Evolutionary conservation across 2,329 filamentous ascomycete species (phyloP).

Genomic region (Fusarium mexicanum): DNA sequence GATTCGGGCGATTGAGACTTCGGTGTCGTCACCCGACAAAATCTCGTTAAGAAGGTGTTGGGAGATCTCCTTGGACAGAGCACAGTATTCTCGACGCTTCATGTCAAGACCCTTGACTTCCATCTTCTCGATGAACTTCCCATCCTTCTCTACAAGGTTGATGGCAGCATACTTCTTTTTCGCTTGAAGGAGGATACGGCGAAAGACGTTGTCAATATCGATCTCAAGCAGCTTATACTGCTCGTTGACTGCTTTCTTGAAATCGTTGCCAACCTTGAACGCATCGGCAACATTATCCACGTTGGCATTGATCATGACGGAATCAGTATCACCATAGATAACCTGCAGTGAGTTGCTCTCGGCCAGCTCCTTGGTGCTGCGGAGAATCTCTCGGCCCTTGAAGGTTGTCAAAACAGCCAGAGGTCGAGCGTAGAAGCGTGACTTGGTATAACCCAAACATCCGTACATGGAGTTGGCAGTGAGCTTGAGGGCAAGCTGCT

Average conservation of each 20-base stretch:
- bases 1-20: slow-evolving; percentile 86
- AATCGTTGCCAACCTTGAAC: slow-evolving; percentile 89
- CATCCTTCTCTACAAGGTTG: slow-evolving; percentile 88
- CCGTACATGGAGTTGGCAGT: slow-evolving; percentile 99
- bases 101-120: slow-evolving; percentile 99
- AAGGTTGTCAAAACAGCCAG: slow-evolving; percentile 95
- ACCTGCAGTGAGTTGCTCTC: slow-evolving; percentile 92
- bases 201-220: slow-evolving; percentile 97
- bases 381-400: slow-evolving; percentile 96
- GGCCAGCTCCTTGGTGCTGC: slow-evolving; percentile 94
- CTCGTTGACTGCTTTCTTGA: slow-evolving; percentile 95
- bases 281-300: slow-evolving; percentile 93
- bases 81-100: slow-evolving; percentile 96
- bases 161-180: slow-evolving; percentile 99
- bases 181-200: slow-evolving; percentile 89
- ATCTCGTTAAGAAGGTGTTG: slow-evolving; percentile 91
- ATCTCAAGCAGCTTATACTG: slow-evolving; percentile 93
- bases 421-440: slow-evolving; percentile 95
- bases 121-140: slow-evolving; percentile 91
- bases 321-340: slow-evolving; percentile 99
- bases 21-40: slow-evolving; percentile 90
- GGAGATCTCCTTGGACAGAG: slow-evolving; percentile 93
- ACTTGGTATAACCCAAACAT: slow-evolving; percentile 95
- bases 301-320: slow-evolving; percentile 99
- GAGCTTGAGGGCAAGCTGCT: slow-evolving; percentile 94